Evolutionary conservation across 2,329 filamentous ascomycete genomes (phyloP), one percentile per base, ranked within the genome.

Genomic region (Teratosphaeria viscida): DNA sequence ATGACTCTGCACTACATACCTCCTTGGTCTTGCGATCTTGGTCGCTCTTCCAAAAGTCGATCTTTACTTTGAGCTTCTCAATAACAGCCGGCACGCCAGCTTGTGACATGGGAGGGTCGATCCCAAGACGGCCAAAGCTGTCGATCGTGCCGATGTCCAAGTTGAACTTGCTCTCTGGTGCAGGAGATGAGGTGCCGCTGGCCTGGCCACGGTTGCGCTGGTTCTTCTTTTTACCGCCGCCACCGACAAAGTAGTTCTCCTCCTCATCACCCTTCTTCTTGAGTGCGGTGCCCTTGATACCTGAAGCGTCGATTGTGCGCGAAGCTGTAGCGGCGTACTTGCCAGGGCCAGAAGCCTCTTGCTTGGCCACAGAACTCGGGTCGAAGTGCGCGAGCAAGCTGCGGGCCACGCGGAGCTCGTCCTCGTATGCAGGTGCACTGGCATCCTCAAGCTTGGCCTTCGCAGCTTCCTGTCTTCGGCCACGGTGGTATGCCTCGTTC

Each of bases 51-150:
- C 92, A 99, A 76, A 88, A 82, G 34, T 85, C 85, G 57, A 97
- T 82, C 84, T 97, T 97, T 71, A 85, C 89, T 77, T 92, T 91
- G 69, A 97, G 84, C 81, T 96, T 92, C 80, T 96, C 91, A 54
- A 90, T 79, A 14, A 88, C 84, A 61, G 80, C 79, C 29, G 92
- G 85, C 14, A 97, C 86, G 69, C 96, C 92, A 59, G 85, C 82
- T 70, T 90, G 85, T 75, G 85, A 89, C 82, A 92, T 90, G 35
- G 94, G 94, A 57, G 92, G 89, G 61, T 96, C 87, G 66, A 97
- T 85, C 68, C 87, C 87, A 72, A 97, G 82, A 75, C 88, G 88
- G 66, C 84, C 80, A 66, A 95, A 88, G 75, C 96, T 89, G 76
- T 96, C 91, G 55, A 99, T 90, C 66, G 97, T 87, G 61, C 91